phyloP scores from a whole-genome alignment of 371 early-diverging fungal species.

The Mortierella sp. region DNA sequence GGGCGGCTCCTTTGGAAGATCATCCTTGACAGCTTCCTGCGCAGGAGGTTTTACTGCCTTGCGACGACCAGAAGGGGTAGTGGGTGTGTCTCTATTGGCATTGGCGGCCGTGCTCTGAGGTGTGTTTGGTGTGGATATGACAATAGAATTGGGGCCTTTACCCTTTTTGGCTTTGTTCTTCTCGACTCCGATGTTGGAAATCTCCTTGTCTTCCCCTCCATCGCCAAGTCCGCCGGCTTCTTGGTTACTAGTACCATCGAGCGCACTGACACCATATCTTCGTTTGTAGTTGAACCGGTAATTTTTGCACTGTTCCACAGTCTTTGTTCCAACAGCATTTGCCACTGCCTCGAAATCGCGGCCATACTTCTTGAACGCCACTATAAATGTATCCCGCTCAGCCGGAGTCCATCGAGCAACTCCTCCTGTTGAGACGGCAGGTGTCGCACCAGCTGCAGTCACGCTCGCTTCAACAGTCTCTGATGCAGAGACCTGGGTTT shows the following conservation, averaged over 20 bases:
- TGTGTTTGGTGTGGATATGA: slow-evolving; percentile 13
- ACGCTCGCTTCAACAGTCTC: neutral
- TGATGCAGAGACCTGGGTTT: no score
- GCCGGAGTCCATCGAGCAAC: slow-evolving; percentile 79
- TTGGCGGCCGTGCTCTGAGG: neutral
- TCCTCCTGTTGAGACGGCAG: slow-evolving; percentile 5
- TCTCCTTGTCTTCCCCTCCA: slow-evolving; percentile 27
- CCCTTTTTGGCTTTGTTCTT: slow-evolving; percentile 27
- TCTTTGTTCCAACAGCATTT: slow-evolving; percentile 78
- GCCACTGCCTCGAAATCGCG: slow-evolving; percentile 82
- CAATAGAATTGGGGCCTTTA: slow-evolving; percentile 1
- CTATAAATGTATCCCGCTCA: slow-evolving; percentile 80
- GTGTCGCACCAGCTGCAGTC: slow-evolving; percentile 32
- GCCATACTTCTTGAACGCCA: slow-evolving; percentile 81
- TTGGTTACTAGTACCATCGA: slow-evolving; percentile 63
- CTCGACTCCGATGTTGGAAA: neutral
- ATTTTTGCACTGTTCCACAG: slow-evolving; percentile 85
- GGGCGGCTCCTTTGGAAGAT: neutral
- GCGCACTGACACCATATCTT: slow-evolving; percentile 73
- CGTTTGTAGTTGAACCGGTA: slow-evolving; percentile 83
- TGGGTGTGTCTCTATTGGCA: slow-evolving; percentile 1
- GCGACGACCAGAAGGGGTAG: slow-evolving; percentile 27
- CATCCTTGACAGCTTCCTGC: slow-evolving; percentile 30
- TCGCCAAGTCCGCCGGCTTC: slow-evolving; percentile 11
- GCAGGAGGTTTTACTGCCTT: slow-evolving; percentile 13